Base-by-base conservation (phyloP, 176 grass and related monocot genomes). In the Juncus effusus region DNA sequence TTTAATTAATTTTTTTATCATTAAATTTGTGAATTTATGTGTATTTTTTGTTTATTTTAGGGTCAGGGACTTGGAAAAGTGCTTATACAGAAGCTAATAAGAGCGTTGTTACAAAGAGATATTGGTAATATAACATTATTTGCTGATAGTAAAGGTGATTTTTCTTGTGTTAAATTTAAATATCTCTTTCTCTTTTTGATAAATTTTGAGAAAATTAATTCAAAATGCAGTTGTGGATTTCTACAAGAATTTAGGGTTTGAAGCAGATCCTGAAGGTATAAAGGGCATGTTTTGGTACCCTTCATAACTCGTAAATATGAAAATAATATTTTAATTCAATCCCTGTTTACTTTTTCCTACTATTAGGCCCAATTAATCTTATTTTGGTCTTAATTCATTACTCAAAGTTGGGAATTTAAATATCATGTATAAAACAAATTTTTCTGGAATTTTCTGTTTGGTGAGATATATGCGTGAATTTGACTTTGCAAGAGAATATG, bases 271-370 rank as follows among this genome's bases (percentile, higher is more conserved):
- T 64, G 88, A 86, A 63, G 93, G 93, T 74, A 97, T 97, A 82
- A 92, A 89, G 78, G 93, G 93, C 75, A 92, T 97, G 93, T 97
- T 97, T 82, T 92, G 88, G 93, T 91, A 97, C 83, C 82, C 87
- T 38, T 55, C 68, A 53, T 72, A 47, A 9, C 9, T 5, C 0
- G 44, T 9, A 47, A 47, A 47, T 47, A 47, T 47, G 44, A 47
- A 47, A 47, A 6, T 47, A 47, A 47, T 28, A 28, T 28, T 47
- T 47, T 6, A 47, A 47, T 47, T 47, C 44, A 47, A 9, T 28
- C 19, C 19, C 19, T 28, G 19, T 28, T 28, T 28, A 28, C 19
- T 28, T 28, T 28, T 28, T 28, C 44, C 44, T 9, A 47, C 44
- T 47, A 28, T 47, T 47, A 5, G 44, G 44, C 44, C 9, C 6